phyloP scores from a whole-genome alignment of 202 grass and related monocot genomes.

The Eragrostis tef region DNA sequence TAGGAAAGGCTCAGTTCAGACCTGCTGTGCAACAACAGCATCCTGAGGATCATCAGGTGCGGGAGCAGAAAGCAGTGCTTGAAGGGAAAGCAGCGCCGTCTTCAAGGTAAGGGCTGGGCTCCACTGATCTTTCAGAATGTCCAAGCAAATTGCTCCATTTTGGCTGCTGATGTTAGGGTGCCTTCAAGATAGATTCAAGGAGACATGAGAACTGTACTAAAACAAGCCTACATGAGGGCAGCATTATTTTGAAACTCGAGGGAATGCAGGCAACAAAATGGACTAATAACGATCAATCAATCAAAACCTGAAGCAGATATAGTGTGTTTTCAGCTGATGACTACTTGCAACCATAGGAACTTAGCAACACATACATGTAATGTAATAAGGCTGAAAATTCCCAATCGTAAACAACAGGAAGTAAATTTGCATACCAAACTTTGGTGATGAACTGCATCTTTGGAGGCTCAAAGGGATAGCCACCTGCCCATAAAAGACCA shows the following conservation, averaged over 20 bases:
- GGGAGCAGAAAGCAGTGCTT: constrained; percentile 86
- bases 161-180: constrained; percentile 99
- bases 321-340: no score
- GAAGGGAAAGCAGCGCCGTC: constrained; percentile 84
- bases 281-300: background rate
- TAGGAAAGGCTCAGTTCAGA: constrained; percentile 30
- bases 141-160: constrained; percentile 97
- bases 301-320: no score
- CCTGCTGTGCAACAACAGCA: constrained; percentile 97
- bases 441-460: constrained; percentile 99
- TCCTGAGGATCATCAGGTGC: constrained; percentile 95
- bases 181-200: constrained; percentile 57
- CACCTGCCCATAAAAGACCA: constrained; percentile 65
- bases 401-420: background rate
- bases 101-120: constrained; percentile 97
- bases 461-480: constrained; percentile 95
- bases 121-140: constrained; percentile 99
- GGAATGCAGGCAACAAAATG: background rate
- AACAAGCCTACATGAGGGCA: background rate
- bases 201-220: constrained; percentile 26
- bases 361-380: no score
- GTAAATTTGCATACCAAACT: constrained; percentile 80
- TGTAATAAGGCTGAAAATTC: no score
- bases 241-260: background rate
- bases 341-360: no score